Evolutionary conservation across 148 eudicot genomes (phyloP).

Genomic region (Talinum fruticosum): DNA sequence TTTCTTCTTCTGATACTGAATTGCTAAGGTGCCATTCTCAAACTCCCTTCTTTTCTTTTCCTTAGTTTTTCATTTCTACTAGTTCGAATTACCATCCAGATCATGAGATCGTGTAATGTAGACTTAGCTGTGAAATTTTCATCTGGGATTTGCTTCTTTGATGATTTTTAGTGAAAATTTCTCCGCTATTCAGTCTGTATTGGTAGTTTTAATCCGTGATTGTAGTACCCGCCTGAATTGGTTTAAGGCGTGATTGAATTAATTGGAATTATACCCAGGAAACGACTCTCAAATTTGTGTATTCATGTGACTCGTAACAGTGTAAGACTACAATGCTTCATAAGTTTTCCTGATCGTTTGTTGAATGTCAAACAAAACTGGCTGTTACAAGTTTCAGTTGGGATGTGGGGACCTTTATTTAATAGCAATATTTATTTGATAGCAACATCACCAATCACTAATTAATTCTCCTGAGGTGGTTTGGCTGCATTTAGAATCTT

Average conservation of each 20-base stretch:
- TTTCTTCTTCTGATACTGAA: constrained; percentile 60
- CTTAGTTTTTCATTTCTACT: too few species aligned
- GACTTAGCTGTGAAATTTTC: not conserved
- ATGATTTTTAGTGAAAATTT: not conserved
- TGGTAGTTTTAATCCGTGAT: too few species aligned
- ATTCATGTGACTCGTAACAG: not conserved
- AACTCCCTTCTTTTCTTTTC: not conserved
- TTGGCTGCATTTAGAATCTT: too few species aligned
- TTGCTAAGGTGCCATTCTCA: constrained; percentile 42
- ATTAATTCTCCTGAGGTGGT: not conserved
- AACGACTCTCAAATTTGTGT: not conserved
- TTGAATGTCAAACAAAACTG: not conserved
- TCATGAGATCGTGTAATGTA: not conserved
- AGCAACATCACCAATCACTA: not conserved
- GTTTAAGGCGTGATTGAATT: not conserved
- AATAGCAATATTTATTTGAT: not conserved
- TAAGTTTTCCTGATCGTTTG: not conserved
- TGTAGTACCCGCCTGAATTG: not conserved
- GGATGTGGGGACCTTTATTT: too few species aligned
- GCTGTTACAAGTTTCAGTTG: not conserved
- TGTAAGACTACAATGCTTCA: not conserved
- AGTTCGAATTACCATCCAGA: not conserved
- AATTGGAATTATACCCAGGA: not conserved
- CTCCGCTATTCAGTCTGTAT: too few species aligned
- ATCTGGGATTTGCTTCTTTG: not conserved